Evolutionary conservation across 2,329 filamentous ascomycete species (phyloP).

Genomic region (Fusarium devonianum): DNA sequence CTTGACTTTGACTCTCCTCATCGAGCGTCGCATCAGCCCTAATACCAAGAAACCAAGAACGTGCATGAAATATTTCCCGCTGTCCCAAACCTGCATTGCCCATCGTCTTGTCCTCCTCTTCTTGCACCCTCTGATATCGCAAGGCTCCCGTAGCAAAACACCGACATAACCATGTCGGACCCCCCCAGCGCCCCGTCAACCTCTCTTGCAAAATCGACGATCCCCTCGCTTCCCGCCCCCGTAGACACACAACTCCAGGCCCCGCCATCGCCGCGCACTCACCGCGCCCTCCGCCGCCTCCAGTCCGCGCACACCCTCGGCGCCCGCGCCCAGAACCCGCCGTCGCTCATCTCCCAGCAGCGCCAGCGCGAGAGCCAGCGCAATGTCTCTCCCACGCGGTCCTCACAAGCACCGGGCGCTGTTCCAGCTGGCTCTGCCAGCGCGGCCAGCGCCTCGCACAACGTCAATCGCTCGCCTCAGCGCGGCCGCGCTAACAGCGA

Average conservation of each 20-base stretch:
- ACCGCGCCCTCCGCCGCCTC: conserved; percentile 73
- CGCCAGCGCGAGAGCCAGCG: conserved; percentile 57
- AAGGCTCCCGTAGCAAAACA: neutral
- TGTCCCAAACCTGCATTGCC: neutral
- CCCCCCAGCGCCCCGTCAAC: conserved; percentile 21
- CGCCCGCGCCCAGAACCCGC: conserved; percentile 57
- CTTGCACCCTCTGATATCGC: conserved; percentile 6
- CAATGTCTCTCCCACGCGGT: conserved; percentile 45
- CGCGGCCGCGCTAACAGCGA: conserved; percentile 78
- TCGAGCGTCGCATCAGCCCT: conserved; percentile 11
- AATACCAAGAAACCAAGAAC: too few relatives aligned
- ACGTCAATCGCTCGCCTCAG: conserved; percentile 53
- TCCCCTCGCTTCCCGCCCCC: conserved; percentile 36
- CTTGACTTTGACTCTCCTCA: conserved; percentile 16
- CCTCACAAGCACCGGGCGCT: conserved; percentile 14
- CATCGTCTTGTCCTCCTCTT: conserved; percentile 7
- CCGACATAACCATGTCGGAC: conserved; percentile 34
- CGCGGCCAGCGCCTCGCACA: conserved; percentile 16
- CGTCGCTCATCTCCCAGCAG: conserved; percentile 70
- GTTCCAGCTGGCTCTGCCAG: conserved; percentile 14
- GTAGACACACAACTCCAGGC: conserved; percentile 57
- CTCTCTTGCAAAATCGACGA: conserved; percentile 25
- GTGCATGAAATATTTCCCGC: too few relatives aligned
- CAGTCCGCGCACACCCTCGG: conserved; percentile 78
- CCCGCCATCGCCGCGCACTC: conserved; percentile 68